Percentiles rank a stretch among this genome's conserved stretches.
These are phyloP conservation scores for Alternaria panax DNA, from an alignment of 2,329 filamentous ascomycete species.

Conservation along the genomic window DNA sequence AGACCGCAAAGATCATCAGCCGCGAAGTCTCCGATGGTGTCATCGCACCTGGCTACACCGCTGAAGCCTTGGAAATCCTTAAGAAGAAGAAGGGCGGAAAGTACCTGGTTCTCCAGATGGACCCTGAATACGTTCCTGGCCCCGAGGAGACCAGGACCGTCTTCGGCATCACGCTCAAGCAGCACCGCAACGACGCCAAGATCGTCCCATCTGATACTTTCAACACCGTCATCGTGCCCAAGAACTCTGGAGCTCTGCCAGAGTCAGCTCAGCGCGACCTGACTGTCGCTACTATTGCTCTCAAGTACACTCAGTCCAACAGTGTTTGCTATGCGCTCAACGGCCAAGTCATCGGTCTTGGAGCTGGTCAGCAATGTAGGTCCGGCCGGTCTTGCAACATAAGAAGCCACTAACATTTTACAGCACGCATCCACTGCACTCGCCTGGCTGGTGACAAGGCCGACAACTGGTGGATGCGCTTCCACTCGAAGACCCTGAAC, in stretches of 20 bases:
- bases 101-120: conserved; percentile 95
- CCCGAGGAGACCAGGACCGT: conserved; percentile 81
- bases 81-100: conserved; percentile 98
- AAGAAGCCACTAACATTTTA: conserved; percentile 7
- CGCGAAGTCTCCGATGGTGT: conserved; percentile 98
- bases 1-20: conserved; percentile 94
- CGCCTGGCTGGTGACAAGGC: conserved; percentile 96
- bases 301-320: conserved; percentile 98
- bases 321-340: conserved; percentile 97
- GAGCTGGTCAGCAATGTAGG: conserved; percentile 87
- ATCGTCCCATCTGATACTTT: conserved; percentile 85
- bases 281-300: conserved; percentile 92
- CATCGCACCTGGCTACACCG: conserved; percentile 85
- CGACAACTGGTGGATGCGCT: conserved; percentile 99
- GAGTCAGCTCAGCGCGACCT: conserved; percentile 87
- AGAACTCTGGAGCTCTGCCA: conserved; percentile 74
- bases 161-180: conserved; percentile 86
- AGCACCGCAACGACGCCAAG: conserved; percentile 90
- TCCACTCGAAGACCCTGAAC: conserved; percentile 85
- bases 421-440: conserved; percentile 92
- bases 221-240: conserved; percentile 83
- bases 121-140: conserved; percentile 81
- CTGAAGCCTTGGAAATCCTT: conserved; percentile 86
- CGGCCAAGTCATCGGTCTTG: conserved; percentile 91
- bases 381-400: background rate